These are phyloP conservation scores for Pichia kluyveri DNA, from an alignment of 805 yeast species.

Conservation along the genomic window DNA sequence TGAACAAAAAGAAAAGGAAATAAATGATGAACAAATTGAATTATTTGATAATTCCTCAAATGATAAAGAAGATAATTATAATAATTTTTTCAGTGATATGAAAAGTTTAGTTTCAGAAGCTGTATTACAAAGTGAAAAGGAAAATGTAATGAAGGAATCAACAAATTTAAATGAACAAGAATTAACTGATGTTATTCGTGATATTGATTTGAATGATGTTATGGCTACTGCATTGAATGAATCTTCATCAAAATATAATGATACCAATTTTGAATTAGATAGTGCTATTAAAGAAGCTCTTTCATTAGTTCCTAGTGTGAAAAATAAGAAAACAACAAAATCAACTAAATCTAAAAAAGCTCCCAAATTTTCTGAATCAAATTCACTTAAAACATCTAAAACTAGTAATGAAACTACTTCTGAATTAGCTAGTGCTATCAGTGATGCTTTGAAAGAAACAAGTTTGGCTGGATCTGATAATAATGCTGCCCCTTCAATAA, in stretches of 20 bases:
- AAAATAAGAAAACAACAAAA: constrained; percentile 1
- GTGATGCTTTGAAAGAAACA: constrained; percentile 16
- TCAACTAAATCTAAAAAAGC: background rate
- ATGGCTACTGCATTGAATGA: constrained; percentile 14
- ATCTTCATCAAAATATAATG: constrained; percentile 13
- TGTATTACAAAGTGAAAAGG: background rate
- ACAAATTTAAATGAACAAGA: background rate
- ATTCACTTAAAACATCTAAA: background rate
- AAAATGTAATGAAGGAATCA: background rate
- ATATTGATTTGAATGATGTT: constrained; percentile 12
- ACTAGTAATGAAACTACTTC: constrained; percentile 1
- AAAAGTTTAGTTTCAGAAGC: constrained; percentile 2
- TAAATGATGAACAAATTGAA: too few relatives aligned
- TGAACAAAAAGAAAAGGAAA: background rate
- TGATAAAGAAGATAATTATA: constrained; percentile 1
- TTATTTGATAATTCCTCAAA: too few relatives aligned
- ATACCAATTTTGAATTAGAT: constrained; percentile 1
- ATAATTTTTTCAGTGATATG: constrained; percentile 6
- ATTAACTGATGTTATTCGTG: constrained; percentile 8
- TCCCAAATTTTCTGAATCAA: background rate
- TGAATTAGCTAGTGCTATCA: constrained; percentile 18
- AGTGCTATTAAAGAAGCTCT: constrained; percentile 6
- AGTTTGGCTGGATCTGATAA: background rate
- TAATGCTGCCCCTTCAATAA: too few relatives aligned
- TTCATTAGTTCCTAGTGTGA: background rate